Conservation (phyloP, 257 asterid genomes). For the Fraxinus quadrangulata region DNA sequence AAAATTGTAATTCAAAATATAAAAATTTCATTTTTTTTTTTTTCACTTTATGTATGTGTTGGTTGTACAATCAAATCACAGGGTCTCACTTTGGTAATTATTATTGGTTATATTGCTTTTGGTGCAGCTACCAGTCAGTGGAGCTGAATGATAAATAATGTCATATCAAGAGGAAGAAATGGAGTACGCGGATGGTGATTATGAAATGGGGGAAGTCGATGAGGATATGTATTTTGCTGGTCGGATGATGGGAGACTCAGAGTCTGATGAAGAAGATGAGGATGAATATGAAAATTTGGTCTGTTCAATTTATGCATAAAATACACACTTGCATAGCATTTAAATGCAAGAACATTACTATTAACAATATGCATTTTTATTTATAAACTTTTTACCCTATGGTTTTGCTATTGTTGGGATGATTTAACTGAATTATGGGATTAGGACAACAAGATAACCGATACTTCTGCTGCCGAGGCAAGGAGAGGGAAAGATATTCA, state of each 20-base stretch:
- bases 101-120: neutral
- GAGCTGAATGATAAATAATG: slow-evolving; percentile 4
- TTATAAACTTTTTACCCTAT: neutral
- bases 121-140: slow-evolving; percentile 3
- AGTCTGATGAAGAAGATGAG: slow-evolving; percentile 19
- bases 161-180: slow-evolving; percentile 17
- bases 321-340: neutral
- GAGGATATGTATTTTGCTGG: slow-evolving; percentile 17
- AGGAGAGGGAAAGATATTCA: slow-evolving; percentile 68
- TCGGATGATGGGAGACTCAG: slow-evolving; percentile 17
- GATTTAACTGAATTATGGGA: slow-evolving; percentile 36
- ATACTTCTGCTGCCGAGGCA: slow-evolving; percentile 66
- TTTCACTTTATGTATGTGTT: neutral
- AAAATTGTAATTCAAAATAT: neutral
- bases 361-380: neutral
- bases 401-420: slow-evolving; percentile 4
- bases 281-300: slow-evolving; percentile 22
- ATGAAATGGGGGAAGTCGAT: slow-evolving; percentile 22
- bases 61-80: neutral
- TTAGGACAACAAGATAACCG: slow-evolving; percentile 55
- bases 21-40: neutral
- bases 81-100: neutral
- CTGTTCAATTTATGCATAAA: neutral
- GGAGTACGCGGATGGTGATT: slow-evolving; percentile 11
- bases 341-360: neutral